Evolutionary conservation across 2,329 filamentous ascomycete genomes (phyloP).

Genomic region (Bipolaris sorokiniana): DNA sequence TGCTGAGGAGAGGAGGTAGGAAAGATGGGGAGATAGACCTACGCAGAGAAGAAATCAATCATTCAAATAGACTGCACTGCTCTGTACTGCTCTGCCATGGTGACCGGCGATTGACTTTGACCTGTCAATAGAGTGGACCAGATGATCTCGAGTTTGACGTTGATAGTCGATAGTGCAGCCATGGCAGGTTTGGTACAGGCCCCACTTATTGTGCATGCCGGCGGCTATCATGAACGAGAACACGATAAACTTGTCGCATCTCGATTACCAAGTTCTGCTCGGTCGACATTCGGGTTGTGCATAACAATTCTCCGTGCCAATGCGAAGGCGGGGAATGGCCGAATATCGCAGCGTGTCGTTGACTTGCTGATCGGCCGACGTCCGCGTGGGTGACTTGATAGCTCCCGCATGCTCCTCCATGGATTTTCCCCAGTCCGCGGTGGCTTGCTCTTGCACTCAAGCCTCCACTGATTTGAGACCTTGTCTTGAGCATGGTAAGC

Average conservation of each 20-base stretch:
- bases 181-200: slow-evolving; percentile 3
- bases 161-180: neutral
- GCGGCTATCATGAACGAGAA: slow-evolving; percentile 5
- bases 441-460: neutral
- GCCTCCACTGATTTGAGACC: neutral
- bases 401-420: slow-evolving; percentile 8
- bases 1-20: neutral
- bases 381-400: slow-evolving; percentile 2
- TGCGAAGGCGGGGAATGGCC: neutral
- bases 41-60: slow-evolving; percentile 9
- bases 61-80: neutral
- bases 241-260: slow-evolving; percentile 9
- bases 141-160: neutral
- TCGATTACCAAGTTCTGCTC: neutral
- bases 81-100: neutral
- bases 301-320: neutral
- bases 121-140: neutral
- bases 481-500: neutral
- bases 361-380: slow-evolving; percentile 1
- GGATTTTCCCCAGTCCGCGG: neutral
- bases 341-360: neutral
- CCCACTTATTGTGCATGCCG: slow-evolving; percentile 11
- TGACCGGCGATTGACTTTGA: neutral
- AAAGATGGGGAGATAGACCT: slow-evolving; percentile 1
- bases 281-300: neutral